These are phyloP conservation scores for Oenanthe javanica DNA, from an alignment of 140 eudicot genomes.

Conservation along the genomic window DNA sequence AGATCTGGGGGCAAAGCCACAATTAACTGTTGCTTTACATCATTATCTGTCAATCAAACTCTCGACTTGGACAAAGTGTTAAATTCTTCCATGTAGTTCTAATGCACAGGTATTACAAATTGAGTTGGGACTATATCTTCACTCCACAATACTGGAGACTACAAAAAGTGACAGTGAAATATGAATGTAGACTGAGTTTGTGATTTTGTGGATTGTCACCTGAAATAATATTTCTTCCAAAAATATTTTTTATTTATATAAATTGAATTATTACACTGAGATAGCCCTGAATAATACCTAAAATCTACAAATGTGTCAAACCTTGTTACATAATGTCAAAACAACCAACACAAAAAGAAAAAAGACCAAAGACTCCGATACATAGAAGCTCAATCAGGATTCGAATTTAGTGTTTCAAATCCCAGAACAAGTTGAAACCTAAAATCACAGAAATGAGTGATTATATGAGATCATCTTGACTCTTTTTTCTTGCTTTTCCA, in stretches of 20 bases:
- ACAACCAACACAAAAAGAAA: background rate
- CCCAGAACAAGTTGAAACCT: background rate
- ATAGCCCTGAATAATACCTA: background rate
- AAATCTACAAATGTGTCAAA: background rate
- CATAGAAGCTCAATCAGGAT: background rate
- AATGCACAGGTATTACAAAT: background rate
- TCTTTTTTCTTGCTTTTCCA: background rate
- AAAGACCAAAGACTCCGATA: background rate
- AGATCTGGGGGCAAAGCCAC: background rate
- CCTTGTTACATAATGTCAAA: background rate
- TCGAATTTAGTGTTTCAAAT: background rate
- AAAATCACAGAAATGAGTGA: slow-evolving; percentile 4
- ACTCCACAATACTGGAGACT: background rate
- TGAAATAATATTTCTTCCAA: background rate
- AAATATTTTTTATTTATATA: background rate
- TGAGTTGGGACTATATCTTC: background rate
- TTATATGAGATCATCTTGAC: background rate
- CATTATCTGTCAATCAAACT: background rate
- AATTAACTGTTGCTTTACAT: background rate
- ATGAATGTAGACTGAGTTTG: background rate
- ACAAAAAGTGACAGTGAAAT: background rate
- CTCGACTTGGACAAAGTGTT: background rate
- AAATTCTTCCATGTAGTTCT: background rate
- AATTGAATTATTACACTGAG: background rate
- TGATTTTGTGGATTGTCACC: background rate